Evolutionary conservation across 2,329 filamentous ascomycete genomes (phyloP).

Genomic region (Nakataea oryzae): DNA sequence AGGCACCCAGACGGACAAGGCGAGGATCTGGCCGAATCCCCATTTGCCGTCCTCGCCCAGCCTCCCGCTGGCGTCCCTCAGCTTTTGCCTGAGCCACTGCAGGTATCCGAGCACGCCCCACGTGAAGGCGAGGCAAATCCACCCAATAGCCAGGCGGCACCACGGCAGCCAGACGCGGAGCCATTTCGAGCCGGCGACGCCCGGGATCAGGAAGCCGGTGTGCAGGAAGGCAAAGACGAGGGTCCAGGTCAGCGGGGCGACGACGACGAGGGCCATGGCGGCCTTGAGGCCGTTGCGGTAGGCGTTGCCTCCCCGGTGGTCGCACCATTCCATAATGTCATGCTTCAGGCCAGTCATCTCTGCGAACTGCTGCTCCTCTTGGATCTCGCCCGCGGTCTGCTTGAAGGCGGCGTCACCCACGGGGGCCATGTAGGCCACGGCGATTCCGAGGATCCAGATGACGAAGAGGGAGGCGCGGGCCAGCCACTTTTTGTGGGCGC

Average conservation of each 20-base stretch:
- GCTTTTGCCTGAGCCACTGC: slow-evolving; percentile 4
- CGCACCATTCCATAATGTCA: slow-evolving; percentile 4
- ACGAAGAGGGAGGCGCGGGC: slow-evolving; percentile 6
- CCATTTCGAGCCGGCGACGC: slow-evolving; percentile 3
- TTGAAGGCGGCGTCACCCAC: slow-evolving; percentile 9
- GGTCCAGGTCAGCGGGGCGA: slow-evolving; percentile 9
- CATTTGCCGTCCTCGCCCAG: slow-evolving; percentile 5
- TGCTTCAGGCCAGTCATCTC: background rate
- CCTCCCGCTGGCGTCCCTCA: slow-evolving; percentile 6
- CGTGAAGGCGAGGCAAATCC: slow-evolving; percentile 6
- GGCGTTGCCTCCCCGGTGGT: slow-evolving; percentile 7
- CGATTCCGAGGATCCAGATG: slow-evolving; percentile 7
- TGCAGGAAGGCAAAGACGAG: slow-evolving; percentile 7
- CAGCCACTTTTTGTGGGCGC: slow-evolving; percentile 7
- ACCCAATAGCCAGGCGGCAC: slow-evolving; percentile 6
- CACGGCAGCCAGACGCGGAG: background rate
- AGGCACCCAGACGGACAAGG: slow-evolving; percentile 7
- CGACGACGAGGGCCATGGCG: slow-evolving; percentile 6
- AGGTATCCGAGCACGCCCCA: slow-evolving; percentile 7
- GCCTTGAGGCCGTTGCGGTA: slow-evolving; percentile 9
- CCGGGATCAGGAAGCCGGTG: slow-evolving; percentile 9
- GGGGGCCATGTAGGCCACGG: slow-evolving; percentile 8
- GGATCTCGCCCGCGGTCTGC: slow-evolving; percentile 2
- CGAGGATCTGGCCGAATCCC: slow-evolving; percentile 10
- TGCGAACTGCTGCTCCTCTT: background rate